phyloP scores from a whole-genome alignment of 495 filamentous ascomycete species.

The Aspergillus panamensis region DNA sequence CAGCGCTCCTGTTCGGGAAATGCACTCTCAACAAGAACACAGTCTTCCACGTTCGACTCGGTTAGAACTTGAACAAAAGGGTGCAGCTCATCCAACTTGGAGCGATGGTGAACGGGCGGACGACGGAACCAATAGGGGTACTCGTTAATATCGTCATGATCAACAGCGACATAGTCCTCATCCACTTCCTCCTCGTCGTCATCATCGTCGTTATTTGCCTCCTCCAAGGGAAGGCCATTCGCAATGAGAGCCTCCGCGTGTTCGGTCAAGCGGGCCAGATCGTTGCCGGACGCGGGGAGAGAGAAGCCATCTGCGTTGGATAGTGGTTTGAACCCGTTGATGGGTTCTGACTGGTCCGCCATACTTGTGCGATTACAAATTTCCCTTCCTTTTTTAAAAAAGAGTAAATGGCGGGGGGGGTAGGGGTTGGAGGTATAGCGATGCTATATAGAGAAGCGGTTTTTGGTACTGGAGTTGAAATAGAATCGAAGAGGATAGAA shows the following conservation, averaged over 20 bases:
- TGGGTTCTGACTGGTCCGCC: constrained; percentile 21
- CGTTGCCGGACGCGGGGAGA: constrained; percentile 30
- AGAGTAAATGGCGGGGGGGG: not conserved
- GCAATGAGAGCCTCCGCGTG: constrained; percentile 32
- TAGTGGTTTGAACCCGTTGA: constrained; percentile 33
- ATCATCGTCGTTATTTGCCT: constrained; percentile 29
- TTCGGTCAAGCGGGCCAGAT: constrained; percentile 34
- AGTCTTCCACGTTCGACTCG: constrained; percentile 70
- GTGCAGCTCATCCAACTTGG: constrained; percentile 52
- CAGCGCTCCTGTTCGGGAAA: constrained; percentile 72
- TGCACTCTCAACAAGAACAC: constrained; percentile 69
- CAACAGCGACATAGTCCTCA: constrained; percentile 44
- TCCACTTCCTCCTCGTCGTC: constrained; percentile 42
- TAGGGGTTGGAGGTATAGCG: not conserved
- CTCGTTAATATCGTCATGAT: constrained; percentile 43
- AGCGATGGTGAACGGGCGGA: constrained; percentile 38
- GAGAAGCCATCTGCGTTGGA: constrained; percentile 36
- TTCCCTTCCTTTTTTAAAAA: not conserved
- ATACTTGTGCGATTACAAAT: constrained; percentile 9
- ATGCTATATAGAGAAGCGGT: not conserved
- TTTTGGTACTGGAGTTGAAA: too few relatives aligned
- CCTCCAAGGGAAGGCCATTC: constrained; percentile 36
- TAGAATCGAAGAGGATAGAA: too few relatives aligned
- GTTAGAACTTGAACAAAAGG: constrained; percentile 71
- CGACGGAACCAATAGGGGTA: constrained; percentile 46